These are phyloP conservation scores for Pythium sukuiense DNA, from an alignment of 352 stramenopile species.

Conservation along the genomic window DNA sequence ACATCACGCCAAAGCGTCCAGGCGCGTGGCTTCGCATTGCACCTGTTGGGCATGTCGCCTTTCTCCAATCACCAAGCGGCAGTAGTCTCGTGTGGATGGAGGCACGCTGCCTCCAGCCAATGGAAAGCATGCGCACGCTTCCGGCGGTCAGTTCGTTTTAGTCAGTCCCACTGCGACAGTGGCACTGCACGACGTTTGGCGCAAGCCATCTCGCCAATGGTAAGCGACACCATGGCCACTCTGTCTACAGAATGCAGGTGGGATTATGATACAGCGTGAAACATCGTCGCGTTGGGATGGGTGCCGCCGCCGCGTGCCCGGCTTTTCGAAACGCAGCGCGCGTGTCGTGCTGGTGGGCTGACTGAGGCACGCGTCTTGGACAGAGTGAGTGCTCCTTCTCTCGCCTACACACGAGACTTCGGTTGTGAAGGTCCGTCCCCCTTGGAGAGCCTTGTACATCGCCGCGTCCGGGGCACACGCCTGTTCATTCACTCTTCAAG, in stretches of 20 bases:
- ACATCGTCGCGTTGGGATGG: neutral
- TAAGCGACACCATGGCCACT: neutral
- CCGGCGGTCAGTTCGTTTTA: constrained; percentile 22
- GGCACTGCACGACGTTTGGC: neutral
- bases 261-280: neutral
- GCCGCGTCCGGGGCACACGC: neutral
- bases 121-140: constrained; percentile 13
- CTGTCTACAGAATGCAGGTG: neutral
- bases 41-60: neutral
- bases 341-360: neutral
- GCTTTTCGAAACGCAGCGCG: constrained; percentile 2
- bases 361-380: neutral
- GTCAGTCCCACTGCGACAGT: constrained; percentile 5
- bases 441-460: constrained; percentile 1
- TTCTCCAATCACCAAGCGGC: neutral
- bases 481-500: constrained; percentile 22
- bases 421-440: neutral
- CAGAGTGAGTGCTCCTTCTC: neutral
- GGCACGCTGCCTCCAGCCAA: constrained; percentile 7
- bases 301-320: neutral
- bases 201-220: neutral
- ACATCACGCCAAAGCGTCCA: neutral
- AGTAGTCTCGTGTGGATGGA: neutral
- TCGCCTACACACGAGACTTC: neutral
- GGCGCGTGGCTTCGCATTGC: neutral